These are phyloP conservation scores for Bisporella sp. DNA, from an alignment of 2,329 filamentous ascomycete genomes.

Conservation along the genomic window DNA sequence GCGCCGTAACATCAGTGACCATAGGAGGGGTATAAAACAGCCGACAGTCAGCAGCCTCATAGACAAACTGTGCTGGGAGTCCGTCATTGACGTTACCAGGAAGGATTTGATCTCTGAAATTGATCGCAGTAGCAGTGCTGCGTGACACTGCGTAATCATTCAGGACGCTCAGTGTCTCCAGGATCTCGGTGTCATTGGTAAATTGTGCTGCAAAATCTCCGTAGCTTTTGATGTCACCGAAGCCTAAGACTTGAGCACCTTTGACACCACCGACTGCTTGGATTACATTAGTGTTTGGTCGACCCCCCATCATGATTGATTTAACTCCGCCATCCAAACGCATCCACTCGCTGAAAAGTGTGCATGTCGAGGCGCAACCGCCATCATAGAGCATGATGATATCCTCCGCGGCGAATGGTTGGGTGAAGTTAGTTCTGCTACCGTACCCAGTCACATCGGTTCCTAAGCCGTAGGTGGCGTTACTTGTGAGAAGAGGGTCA, in stretches of 20 bases:
- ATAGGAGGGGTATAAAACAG: constrained; percentile 51
- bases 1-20: constrained; percentile 39
- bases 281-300: constrained; percentile 45
- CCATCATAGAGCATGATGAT: constrained; percentile 41
- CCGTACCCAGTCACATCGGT: constrained; percentile 28
- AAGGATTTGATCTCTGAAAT: constrained; percentile 33
- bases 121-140: constrained; percentile 30
- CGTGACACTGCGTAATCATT: constrained; percentile 13
- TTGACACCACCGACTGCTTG: constrained; percentile 61
- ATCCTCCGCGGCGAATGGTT: constrained; percentile 33
- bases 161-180: constrained; percentile 12
- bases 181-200: constrained; percentile 3
- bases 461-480: constrained; percentile 18
- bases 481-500: constrained; percentile 18
- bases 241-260: constrained; percentile 36
- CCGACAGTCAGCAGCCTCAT: constrained; percentile 54
- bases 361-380: constrained; percentile 52
- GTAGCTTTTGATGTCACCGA: constrained; percentile 11
- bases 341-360: constrained; percentile 50
- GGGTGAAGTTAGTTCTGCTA: constrained; percentile 21
- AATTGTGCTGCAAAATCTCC: constrained; percentile 12
- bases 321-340: constrained; percentile 43
- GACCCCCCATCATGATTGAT: constrained; percentile 53
- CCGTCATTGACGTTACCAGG: constrained; percentile 25
- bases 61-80: constrained; percentile 50